Base-by-base conservation (phyloP, 2,329 filamentous ascomycete genomes). In the Scedosporium minutisporum region DNA sequence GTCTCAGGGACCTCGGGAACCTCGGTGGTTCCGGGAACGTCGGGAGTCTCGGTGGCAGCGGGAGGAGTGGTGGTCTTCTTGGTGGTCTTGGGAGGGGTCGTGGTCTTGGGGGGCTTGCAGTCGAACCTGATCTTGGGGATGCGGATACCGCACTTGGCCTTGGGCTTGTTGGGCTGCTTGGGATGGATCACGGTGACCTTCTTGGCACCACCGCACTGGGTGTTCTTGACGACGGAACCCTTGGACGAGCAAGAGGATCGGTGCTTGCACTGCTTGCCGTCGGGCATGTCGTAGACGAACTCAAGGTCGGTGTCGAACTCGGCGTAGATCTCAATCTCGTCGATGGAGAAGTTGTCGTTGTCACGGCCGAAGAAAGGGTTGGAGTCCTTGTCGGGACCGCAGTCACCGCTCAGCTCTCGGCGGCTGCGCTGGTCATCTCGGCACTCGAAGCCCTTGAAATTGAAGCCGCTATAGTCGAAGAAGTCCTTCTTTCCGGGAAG, bases 131-230 rank as follows among this genome's bases (percentile, higher is more conserved):
- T 85, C 72, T 81, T 82, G 77, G 90, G 88, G 69, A 95, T 83
- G 69, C 87, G 86, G 69, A 96, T 82, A 68, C 82, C 81, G 79
- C 90, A 95, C 69, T 75, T 77, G 58, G 80, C 75, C 72, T 85
- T 80, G 63, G 64, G 78, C 70, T 82, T 80, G 65, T 81, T 74
- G 66, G 83, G 77, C 71, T 87, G 84, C 64, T 83, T 75, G 66
- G 83, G 82, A 75, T 81, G 85, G 73, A 86, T 76, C 72, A 97
- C 87, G 62, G 84, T 86, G 65, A 97, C 91, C 63, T 85, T 87
- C 72, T 83, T 91, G 67, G 93, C 93, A 75, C 93, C 93, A 84
- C 92, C 93, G 74, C 93, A 97, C 82, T 97, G 91, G 65, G 80
- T 85, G 83, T 97, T 97, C 76, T 85, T 77, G 69, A 97, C 81